Evolutionary conservation across 2,329 filamentous ascomycete genomes (phyloP).

Genomic region (Aplosporella prunicola): DNA sequence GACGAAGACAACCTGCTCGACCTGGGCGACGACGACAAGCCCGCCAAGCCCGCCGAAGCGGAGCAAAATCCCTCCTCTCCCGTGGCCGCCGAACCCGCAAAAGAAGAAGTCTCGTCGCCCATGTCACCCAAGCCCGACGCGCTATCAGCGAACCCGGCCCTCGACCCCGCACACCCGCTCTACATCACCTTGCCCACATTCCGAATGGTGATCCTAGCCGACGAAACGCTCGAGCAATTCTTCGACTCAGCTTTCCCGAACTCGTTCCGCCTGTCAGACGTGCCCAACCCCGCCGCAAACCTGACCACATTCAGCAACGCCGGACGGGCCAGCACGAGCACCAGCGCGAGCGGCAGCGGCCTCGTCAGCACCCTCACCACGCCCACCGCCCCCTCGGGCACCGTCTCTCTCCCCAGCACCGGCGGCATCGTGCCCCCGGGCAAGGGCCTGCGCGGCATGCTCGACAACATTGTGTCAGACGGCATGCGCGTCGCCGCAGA

Average conservation of each 20-base stretch:
- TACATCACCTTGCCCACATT: slow-evolving; percentile 96
- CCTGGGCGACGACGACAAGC: slow-evolving; percentile 36
- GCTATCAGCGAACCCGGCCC: slow-evolving; percentile 63
- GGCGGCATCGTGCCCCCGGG: slow-evolving; percentile 53
- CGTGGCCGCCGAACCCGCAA: slow-evolving; percentile 17
- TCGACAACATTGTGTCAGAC: slow-evolving; percentile 96
- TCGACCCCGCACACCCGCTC: slow-evolving; percentile 86
- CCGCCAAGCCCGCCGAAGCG: slow-evolving; percentile 16
- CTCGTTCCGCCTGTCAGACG: slow-evolving; percentile 78
- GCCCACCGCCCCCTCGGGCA: slow-evolving; percentile 21
- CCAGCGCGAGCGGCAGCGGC: slow-evolving; percentile 29
- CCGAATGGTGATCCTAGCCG: slow-evolving; percentile 94
- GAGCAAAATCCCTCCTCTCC: slow-evolving; percentile 12
- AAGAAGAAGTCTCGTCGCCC: slow-evolving; percentile 18
- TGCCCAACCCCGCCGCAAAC: slow-evolving; percentile 49
- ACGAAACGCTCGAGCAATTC: slow-evolving; percentile 91
- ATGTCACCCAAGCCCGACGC: slow-evolving; percentile 19
- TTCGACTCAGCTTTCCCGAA: slow-evolving; percentile 93
- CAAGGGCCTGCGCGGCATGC: slow-evolving; percentile 77
- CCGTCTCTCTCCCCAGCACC: slow-evolving; percentile 22
- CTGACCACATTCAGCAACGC: slow-evolving; percentile 80
- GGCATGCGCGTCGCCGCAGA: slow-evolving; percentile 94
- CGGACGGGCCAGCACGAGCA: slow-evolving; percentile 33
- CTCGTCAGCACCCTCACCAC: slow-evolving; percentile 36
- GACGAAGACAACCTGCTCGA: slow-evolving; percentile 47